Percentiles rank a stretch among this genome's conserved stretches.
Evolutionary conservation across 768 basidiomycete species (phyloP).

Genomic region (Auriscalpium microsporum): DNA sequence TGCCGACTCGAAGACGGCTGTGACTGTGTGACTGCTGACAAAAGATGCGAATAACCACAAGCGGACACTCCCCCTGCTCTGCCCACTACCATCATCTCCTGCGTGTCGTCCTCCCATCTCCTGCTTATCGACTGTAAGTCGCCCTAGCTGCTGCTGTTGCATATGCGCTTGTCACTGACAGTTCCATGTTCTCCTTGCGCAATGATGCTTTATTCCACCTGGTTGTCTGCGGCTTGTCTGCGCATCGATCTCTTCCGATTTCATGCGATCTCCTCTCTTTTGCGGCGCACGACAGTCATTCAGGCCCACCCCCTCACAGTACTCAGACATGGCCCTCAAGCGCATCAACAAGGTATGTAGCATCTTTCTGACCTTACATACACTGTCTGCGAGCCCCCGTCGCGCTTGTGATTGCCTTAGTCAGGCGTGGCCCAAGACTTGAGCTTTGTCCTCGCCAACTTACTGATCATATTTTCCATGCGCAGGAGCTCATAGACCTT

Average conservation of each 20-base stretch:
- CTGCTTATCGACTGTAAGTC: constrained; percentile 22
- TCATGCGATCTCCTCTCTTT: constrained; percentile 30
- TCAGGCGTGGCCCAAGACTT: neutral
- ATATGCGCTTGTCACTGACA: constrained; percentile 3
- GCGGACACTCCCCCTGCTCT: constrained; percentile 15
- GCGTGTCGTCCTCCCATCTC: constrained; percentile 22
- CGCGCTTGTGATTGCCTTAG: neutral
- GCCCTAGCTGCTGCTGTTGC: neutral
- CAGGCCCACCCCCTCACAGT: constrained; percentile 4
- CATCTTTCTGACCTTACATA: constrained; percentile 3
- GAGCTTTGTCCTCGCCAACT: constrained; percentile 2
- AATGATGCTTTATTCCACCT: neutral
- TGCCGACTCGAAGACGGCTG: neutral
- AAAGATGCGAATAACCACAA: constrained; percentile 29
- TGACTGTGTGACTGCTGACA: constrained; percentile 21
- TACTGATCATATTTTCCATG: neutral
- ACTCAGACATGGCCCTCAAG: constrained; percentile 78
- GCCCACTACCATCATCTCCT: constrained; percentile 16
- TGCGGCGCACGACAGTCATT: constrained; percentile 8
- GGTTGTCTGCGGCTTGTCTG: neutral
- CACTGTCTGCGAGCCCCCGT: neutral
- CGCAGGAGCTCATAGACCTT: constrained; percentile 96
- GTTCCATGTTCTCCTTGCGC: neutral
- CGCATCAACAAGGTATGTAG: constrained; percentile 93
- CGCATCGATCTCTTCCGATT: constrained; percentile 24